Percentiles rank a stretch among this genome's conserved stretches.
Conservation (phyloP, 31 red algal species). For the Odonthalia washingtoniensis region DNA sequence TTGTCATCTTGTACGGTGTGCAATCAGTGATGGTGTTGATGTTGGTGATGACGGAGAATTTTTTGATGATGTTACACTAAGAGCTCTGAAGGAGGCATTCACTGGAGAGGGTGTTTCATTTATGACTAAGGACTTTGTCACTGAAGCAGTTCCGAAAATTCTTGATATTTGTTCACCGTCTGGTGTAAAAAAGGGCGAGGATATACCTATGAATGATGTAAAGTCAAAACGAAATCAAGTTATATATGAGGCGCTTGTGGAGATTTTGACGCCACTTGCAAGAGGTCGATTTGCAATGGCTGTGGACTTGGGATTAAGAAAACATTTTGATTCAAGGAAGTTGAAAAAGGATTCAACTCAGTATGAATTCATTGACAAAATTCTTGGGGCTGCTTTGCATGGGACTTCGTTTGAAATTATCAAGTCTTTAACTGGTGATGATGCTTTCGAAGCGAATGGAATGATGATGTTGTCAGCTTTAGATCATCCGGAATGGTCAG, state of each 20-base stretch:
- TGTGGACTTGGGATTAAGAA: slow-evolving; percentile 32
- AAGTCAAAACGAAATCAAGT: too few relatives aligned
- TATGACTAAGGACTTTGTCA: background rate
- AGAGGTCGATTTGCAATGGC: slow-evolving; percentile 36
- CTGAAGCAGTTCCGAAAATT: background rate
- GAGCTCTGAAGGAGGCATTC: too few relatives aligned
- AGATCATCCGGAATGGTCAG: slow-evolving; percentile 45
- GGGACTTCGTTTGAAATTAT: slow-evolving; percentile 28
- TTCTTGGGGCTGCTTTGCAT: slow-evolving; percentile 7
- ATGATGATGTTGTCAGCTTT: slow-evolving; percentile 24
- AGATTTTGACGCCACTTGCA: slow-evolving; percentile 43
- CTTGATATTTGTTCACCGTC: background rate
- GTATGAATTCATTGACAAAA: slow-evolving; percentile 32
- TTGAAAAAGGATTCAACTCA: background rate
- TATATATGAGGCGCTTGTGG: background rate
- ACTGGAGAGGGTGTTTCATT: too few relatives aligned
- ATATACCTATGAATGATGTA: too few relatives aligned
- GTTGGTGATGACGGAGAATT: too few relatives aligned
- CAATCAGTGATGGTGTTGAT: background rate
- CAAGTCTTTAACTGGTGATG: background rate
- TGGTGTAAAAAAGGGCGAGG: too few relatives aligned
- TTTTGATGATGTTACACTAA: too few relatives aligned
- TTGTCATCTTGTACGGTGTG: too few relatives aligned
- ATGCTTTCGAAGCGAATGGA: background rate
- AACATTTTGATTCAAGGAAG: slow-evolving; percentile 43